Percentiles rank a stretch among this genome's conserved stretches.
These are phyloP conservation scores for Exophiala aquamarina DNA, from an alignment of 2,329 filamentous ascomycete species.

Conservation along the genomic window DNA sequence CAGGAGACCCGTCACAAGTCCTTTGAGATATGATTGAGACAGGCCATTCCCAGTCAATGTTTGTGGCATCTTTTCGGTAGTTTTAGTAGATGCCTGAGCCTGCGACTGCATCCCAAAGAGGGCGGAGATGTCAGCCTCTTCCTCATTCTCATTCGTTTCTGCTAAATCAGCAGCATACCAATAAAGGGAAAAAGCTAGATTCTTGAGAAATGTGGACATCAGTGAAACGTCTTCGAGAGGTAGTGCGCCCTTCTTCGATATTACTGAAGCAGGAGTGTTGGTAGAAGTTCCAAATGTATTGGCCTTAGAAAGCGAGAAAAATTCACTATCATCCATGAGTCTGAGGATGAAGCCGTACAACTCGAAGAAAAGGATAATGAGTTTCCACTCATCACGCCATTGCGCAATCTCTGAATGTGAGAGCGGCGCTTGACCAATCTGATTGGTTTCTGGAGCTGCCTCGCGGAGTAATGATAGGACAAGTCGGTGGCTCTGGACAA, in stretches of 20 bases:
- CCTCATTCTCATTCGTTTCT: constrained; percentile 40
- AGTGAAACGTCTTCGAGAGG: constrained; percentile 68
- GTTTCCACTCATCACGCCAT: constrained; percentile 76
- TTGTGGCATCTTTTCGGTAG: constrained; percentile 39
- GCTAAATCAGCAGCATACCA: constrained; percentile 72
- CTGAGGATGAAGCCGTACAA: constrained; percentile 90
- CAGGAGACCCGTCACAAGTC: constrained; percentile 75
- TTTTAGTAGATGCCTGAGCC: constrained; percentile 17
- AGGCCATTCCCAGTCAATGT: constrained; percentile 66
- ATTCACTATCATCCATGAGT: constrained; percentile 95
- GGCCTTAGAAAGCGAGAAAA: constrained; percentile 55
- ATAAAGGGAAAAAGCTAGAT: constrained; percentile 83
- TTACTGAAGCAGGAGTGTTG: constrained; percentile 53
- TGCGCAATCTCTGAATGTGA: constrained; percentile 36
- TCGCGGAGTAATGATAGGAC: constrained; percentile 58
- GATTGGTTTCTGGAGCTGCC: constrained; percentile 42
- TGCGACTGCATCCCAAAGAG: constrained; percentile 21
- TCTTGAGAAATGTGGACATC: constrained; percentile 83
- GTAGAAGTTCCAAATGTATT: constrained; percentile 37
- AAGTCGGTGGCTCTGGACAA: constrained; percentile 57
- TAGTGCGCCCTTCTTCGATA: constrained; percentile 64
- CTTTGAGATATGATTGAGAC: constrained; percentile 74
- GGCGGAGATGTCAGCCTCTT: constrained; percentile 20
- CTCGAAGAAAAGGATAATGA: constrained; percentile 87
- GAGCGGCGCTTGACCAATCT: constrained; percentile 27